Evolutionary conservation across 441 rosid species (phyloP).

Genomic region (Aleurites moluccanus): DNA sequence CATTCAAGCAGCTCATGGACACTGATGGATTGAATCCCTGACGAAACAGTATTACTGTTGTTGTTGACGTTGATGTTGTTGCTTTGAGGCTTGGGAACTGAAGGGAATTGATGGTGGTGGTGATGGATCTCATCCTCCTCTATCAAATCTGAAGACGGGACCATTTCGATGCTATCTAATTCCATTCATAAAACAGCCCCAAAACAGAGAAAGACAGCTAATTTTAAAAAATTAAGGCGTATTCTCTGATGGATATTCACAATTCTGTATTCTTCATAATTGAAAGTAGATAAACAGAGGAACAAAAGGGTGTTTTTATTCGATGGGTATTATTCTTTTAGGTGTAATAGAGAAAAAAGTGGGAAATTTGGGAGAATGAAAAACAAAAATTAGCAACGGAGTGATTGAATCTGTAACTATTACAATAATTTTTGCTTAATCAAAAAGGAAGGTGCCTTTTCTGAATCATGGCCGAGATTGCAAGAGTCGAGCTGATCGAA

Average conservation of each 20-base stretch:
- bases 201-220: background rate
- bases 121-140: slow-evolving; percentile 88
- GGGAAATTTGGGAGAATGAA: slow-evolving; percentile 6
- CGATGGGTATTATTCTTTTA: background rate
- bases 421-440: background rate
- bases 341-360: background rate
- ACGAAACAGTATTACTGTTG: slow-evolving; percentile 36
- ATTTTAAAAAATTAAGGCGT: slow-evolving; percentile 8
- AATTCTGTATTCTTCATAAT: slow-evolving; percentile 2
- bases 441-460: slow-evolving; percentile 34
- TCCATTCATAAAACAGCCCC: slow-evolving; percentile 47
- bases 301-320: slow-evolving; percentile 12
- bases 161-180: slow-evolving; percentile 69
- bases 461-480: slow-evolving; percentile 40
- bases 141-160: slow-evolving; percentile 61
- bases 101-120: slow-evolving; percentile 54
- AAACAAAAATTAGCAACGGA: background rate
- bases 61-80: slow-evolving; percentile 33
- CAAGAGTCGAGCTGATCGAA: slow-evolving; percentile 32
- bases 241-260: slow-evolving; percentile 20
- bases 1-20: slow-evolving; percentile 98
- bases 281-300: background rate
- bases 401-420: background rate
- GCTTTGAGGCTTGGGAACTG: slow-evolving; percentile 58
- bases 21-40: slow-evolving; percentile 65